These are phyloP conservation scores for Cutaneotrichosporon spelunceum DNA, from an alignment of 1,284 basidiomycete species.

Conservation along the genomic window DNA sequence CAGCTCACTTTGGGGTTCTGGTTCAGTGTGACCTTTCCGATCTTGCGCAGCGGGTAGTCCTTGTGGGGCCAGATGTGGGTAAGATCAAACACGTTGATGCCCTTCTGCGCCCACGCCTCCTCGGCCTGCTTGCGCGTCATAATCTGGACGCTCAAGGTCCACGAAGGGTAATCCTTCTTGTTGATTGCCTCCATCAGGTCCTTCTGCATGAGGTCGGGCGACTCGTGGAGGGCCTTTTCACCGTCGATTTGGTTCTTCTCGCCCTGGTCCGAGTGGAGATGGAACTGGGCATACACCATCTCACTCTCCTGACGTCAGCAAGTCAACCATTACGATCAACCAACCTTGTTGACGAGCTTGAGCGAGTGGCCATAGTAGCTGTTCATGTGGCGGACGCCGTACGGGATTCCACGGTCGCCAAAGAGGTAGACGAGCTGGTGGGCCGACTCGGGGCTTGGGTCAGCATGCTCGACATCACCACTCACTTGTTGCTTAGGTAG, in stretches of 20 bases:
- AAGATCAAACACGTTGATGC: constrained; percentile 64
- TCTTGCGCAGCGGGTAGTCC: constrained; percentile 77
- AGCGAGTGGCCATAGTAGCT: constrained; percentile 90
- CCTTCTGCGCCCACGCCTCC: constrained; percentile 60
- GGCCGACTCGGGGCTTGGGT: constrained; percentile 66
- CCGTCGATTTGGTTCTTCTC: constrained; percentile 60
- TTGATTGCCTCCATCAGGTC: constrained; percentile 73
- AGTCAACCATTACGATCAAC: neutral
- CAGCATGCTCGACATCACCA: constrained; percentile 56
- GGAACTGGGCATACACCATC: constrained; percentile 80
- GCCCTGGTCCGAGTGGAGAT: constrained; percentile 70
- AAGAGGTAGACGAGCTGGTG: constrained; percentile 70
- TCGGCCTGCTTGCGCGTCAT: constrained; percentile 87
- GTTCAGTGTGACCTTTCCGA: constrained; percentile 83
- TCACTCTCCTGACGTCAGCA: constrained; percentile 58
- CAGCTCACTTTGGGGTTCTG: constrained; percentile 59
- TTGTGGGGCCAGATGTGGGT: constrained; percentile 85
- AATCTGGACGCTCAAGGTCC: constrained; percentile 61
- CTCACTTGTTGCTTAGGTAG: constrained; percentile 73
- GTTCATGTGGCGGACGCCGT: constrained; percentile 68
- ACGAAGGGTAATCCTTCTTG: constrained; percentile 58
- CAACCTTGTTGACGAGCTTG: constrained; percentile 73
- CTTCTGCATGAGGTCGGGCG: constrained; percentile 78
- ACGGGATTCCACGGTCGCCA: constrained; percentile 71
- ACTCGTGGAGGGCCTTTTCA: constrained; percentile 51